phyloP scores from a whole-genome alignment of 192 early-diverging fungal species.

The Glomus cerebriforme region DNA sequence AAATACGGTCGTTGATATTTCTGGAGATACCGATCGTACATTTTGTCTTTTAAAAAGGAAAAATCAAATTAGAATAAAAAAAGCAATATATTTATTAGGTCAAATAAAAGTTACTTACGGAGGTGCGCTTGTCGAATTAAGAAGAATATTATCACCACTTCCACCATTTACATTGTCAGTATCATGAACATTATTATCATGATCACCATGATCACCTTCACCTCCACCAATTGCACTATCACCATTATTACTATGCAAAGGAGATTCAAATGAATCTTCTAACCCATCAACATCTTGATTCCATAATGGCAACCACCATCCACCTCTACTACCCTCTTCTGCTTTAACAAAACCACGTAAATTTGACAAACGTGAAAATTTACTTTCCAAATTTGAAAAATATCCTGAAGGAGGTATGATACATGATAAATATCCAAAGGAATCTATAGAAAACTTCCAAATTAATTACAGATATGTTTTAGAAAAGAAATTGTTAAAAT shows the following conservation, averaged over 20 bases:
- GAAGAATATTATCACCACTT: not conserved
- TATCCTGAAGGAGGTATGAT: constrained; percentile 18
- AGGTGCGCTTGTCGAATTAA: not conserved
- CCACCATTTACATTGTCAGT: too few species aligned
- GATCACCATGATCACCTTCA: not conserved
- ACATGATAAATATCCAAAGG: constrained; percentile 29
- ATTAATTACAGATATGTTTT: not conserved
- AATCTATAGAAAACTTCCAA: not conserved
- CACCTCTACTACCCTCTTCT: constrained; percentile 15
- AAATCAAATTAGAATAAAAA: not conserved
- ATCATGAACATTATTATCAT: not conserved
- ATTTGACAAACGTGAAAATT: constrained; percentile 1
- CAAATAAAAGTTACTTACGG: not conserved
- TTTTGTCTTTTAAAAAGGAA: not conserved
- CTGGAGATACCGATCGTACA: not conserved
- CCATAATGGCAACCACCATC: constrained; percentile 32
- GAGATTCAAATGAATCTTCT: constrained; percentile 10
- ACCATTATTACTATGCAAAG: not conserved
- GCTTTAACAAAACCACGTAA: constrained; percentile 26
- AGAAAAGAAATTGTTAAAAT: not conserved
- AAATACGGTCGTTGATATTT: not conserved
- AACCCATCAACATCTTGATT: constrained; percentile 22
- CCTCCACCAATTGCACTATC: not conserved
- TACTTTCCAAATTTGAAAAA: constrained; percentile 19
- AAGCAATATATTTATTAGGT: too few species aligned